phyloP scores from a whole-genome alignment of 116 monocot genomes.

The Papilionanthe hybrid region DNA sequence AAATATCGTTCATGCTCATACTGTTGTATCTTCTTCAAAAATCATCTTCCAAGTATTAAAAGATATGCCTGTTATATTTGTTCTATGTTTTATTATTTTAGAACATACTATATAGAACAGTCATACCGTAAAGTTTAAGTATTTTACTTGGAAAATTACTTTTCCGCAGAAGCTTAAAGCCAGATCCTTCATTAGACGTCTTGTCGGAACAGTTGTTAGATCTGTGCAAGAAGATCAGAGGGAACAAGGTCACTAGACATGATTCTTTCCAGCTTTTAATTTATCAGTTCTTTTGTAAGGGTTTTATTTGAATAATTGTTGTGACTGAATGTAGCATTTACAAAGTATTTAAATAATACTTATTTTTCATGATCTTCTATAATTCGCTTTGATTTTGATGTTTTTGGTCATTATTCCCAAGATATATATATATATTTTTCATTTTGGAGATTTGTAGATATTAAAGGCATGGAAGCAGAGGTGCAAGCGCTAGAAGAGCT shows the following conservation, averaged over 20 bases:
- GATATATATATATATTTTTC: background rate
- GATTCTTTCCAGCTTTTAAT: background rate
- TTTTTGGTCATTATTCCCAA: background rate
- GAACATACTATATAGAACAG: background rate
- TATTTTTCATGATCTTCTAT: background rate
- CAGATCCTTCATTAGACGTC: conserved; percentile 79
- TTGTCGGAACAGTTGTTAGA: conserved; percentile 92
- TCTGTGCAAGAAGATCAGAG: conserved; percentile 95
- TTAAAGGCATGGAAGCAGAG: conserved; percentile 88
- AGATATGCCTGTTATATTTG: background rate
- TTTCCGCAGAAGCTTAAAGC: conserved; percentile 77
- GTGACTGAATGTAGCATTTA: background rate
- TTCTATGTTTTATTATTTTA: background rate
- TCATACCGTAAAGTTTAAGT: background rate
- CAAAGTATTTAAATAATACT: background rate
- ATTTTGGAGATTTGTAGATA: conserved; percentile 39
- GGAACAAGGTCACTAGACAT: conserved; percentile 69
- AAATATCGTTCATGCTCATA: background rate
- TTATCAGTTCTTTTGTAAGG: background rate
- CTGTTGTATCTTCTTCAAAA: background rate
- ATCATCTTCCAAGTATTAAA: background rate
- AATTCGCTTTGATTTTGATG: background rate
- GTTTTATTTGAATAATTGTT: background rate
- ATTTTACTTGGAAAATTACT: conserved; percentile 11
- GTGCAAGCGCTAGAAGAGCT: conserved; percentile 89